phyloP scores from a whole-genome alignment of 2,329 filamentous ascomycete genomes.

The Paramyrothecium sp. region DNA sequence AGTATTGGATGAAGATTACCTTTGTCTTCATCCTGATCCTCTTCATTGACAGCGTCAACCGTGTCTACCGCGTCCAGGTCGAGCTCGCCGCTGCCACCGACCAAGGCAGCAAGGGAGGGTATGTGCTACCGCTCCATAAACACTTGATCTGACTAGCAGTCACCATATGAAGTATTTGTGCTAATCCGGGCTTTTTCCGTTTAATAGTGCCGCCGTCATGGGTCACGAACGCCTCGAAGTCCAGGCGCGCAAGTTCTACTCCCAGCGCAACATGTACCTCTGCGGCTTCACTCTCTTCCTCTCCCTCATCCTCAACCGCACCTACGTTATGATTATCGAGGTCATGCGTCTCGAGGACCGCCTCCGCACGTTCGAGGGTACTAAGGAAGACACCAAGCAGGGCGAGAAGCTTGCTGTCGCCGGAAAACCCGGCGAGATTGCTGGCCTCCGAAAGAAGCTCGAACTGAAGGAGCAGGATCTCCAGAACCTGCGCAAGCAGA shows the following conservation, averaged over 20 bases:
- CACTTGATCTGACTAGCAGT: background rate
- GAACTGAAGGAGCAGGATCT: constrained; percentile 80
- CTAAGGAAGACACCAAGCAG: constrained; percentile 58
- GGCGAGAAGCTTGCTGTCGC: constrained; percentile 69
- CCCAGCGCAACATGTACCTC: constrained; percentile 99
- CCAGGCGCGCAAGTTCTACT: constrained; percentile 99
- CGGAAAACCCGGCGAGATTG: constrained; percentile 75
- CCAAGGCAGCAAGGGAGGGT: constrained; percentile 41
- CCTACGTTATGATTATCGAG: constrained; percentile 96
- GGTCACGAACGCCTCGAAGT: constrained; percentile 97
- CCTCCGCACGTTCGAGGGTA: constrained; percentile 74
- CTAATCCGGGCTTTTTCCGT: background rate
- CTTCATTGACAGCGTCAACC: constrained; percentile 93
- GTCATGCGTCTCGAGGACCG: constrained; percentile 89
- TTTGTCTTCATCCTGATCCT: constrained; percentile 99
- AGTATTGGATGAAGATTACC: constrained; percentile 98
- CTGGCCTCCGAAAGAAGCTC: constrained; percentile 66
- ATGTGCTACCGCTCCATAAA: constrained; percentile 26
- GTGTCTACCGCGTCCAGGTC: constrained; percentile 93
- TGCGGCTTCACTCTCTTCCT: constrained; percentile 99
- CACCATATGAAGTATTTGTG: no score
- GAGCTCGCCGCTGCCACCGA: constrained; percentile 77
- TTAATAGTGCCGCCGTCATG: constrained; percentile 63
- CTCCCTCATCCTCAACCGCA: constrained; percentile 97
- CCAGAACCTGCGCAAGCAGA: constrained; percentile 89